Evolutionary conservation across 208 protist genomes (phyloP).

Genomic region (Trypanosoma theileri): DNA sequence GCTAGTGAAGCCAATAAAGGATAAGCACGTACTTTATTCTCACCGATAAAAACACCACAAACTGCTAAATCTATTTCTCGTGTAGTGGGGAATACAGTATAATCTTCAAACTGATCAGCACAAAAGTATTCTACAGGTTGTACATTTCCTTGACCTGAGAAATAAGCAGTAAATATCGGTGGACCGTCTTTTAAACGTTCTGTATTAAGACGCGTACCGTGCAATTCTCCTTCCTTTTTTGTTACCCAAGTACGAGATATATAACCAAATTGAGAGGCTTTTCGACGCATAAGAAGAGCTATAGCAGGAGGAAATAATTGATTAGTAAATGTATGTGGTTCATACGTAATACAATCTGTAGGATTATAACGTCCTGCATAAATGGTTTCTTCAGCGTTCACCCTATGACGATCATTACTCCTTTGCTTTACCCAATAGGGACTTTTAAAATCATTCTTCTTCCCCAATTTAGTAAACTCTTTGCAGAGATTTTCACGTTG

Average conservation of each 20-base stretch:
- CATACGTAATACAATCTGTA: slow-evolving; percentile 60
- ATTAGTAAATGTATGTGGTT: slow-evolving; percentile 53
- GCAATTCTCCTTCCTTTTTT: slow-evolving; percentile 46
- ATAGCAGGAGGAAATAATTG: slow-evolving; percentile 39
- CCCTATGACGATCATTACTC: slow-evolving; percentile 6
- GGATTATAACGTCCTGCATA: slow-evolving; percentile 66
- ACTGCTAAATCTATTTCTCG: slow-evolving; percentile 52
- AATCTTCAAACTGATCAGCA: slow-evolving; percentile 72
- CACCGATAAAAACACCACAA: slow-evolving; percentile 40
- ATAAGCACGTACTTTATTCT: slow-evolving; percentile 47
- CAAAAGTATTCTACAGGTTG: slow-evolving; percentile 59
- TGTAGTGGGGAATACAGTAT: slow-evolving; percentile 38
- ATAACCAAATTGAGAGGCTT: slow-evolving; percentile 69
- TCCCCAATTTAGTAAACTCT: slow-evolving; percentile 14
- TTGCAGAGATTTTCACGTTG: slow-evolving; percentile 21
- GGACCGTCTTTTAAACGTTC: slow-evolving; percentile 45
- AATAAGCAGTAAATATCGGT: slow-evolving; percentile 42
- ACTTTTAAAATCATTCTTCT: slow-evolving; percentile 26
- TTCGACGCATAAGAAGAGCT: slow-evolving; percentile 50
- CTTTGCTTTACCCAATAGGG: slow-evolving; percentile 52
- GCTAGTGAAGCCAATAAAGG: slow-evolving; percentile 47
- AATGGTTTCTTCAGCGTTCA: slow-evolving; percentile 44
- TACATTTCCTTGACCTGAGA: slow-evolving; percentile 40
- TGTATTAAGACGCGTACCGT: slow-evolving; percentile 35
- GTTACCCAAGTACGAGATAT: slow-evolving; percentile 80